Evolutionary conservation across 1,284 basidiomycete species (phyloP).

Genomic region (Sutorius eximius): DNA sequence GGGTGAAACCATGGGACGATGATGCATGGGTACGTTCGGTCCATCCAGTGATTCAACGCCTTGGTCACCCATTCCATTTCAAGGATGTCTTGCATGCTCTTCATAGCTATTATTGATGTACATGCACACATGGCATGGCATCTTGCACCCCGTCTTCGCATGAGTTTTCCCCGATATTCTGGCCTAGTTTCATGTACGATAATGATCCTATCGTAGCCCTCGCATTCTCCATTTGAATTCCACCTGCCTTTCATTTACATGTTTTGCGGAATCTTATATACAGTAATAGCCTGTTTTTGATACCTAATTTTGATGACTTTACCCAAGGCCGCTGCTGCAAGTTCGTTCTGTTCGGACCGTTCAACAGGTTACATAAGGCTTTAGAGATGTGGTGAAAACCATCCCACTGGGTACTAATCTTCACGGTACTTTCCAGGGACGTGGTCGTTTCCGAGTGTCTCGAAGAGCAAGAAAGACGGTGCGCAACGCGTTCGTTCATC

Average conservation of each 20-base stretch:
- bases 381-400: neutral
- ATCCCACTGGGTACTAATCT: neutral
- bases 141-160: too few relatives aligned
- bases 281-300: neutral
- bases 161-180: neutral
- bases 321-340: neutral
- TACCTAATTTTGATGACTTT: neutral
- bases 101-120: neutral
- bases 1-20: conserved; percentile 49
- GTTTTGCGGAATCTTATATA: neutral
- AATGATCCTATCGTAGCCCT: neutral
- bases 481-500: neutral
- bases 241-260: neutral
- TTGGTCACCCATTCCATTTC: neutral
- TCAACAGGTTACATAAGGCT: neutral
- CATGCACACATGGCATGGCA: neutral
- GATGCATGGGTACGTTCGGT: conserved; percentile 39
- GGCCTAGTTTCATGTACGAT: neutral
- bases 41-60: neutral
- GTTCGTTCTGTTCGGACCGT: neutral
- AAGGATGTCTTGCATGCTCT: conserved; percentile 17
- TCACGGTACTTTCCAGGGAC: neutral
- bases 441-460: neutral
- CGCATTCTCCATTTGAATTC: neutral
- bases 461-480: neutral